Conservation (phyloP, 2,329 filamentous ascomycete species). For the Colletotrichum somersetense region DNA sequence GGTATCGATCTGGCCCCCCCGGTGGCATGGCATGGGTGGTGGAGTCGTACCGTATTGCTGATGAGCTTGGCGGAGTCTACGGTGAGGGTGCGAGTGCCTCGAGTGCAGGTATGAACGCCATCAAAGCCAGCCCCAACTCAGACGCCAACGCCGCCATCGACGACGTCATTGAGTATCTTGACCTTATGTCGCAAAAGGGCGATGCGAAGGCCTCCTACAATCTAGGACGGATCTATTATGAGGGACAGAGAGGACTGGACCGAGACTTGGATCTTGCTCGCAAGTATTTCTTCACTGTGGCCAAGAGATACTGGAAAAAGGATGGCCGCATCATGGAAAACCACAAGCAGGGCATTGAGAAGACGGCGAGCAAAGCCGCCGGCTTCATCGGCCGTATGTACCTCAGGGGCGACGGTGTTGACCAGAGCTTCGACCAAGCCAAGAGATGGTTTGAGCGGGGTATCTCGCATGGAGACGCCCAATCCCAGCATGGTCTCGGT, state of each 20-base stretch:
- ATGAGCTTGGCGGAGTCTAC: conserved; percentile 92
- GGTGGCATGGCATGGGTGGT: conserved; percentile 83
- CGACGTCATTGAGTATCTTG: conserved; percentile 94
- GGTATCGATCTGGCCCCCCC: conserved; percentile 90
- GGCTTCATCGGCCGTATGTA: conserved; percentile 92
- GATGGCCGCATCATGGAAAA: conserved; percentile 81
- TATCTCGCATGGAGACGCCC: conserved; percentile 78
- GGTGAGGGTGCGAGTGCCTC: conserved; percentile 93
- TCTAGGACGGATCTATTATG: conserved; percentile 88
- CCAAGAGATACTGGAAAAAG: conserved; percentile 83
- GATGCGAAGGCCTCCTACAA: conserved; percentile 90
- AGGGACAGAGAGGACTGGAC: conserved; percentile 82
- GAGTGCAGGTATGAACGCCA: conserved; percentile 86
- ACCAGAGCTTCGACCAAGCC: conserved; percentile 82
- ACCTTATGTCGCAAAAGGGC: conserved; percentile 90
- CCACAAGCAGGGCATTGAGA: conserved; percentile 78
- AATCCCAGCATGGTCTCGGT: conserved; percentile 87
- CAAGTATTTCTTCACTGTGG: conserved; percentile 84
- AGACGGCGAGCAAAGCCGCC: conserved; percentile 84
- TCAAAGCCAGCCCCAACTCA: conserved; percentile 78
- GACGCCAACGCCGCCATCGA: conserved; percentile 89
- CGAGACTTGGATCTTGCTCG: conserved; percentile 80
- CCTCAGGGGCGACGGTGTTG: conserved; percentile 85
- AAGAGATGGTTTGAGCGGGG: conserved; percentile 87
- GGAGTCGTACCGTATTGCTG: conserved; percentile 87